A percentile compares a stretch with the other conserved stretches of the same genome.
Evolutionary conservation across 345 rosid species (phyloP).

Genomic region (Melaleuca quinquenervia): DNA sequence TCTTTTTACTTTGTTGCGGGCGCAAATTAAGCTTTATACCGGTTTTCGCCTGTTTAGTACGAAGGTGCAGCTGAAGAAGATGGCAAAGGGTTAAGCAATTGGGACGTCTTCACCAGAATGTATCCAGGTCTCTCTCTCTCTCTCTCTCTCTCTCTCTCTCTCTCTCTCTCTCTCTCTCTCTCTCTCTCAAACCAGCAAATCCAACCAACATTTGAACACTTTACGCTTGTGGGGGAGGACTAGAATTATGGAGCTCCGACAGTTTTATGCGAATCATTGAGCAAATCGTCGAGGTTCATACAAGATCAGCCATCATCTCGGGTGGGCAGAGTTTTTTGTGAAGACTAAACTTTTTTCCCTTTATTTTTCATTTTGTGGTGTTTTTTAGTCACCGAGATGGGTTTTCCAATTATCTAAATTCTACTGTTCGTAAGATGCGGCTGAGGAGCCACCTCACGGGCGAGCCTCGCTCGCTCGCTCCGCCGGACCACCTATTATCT

Average conservation of each 20-base stretch:
- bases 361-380: background rate
- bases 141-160: background rate
- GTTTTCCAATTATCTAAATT: background rate
- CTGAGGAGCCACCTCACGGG: too few relatives aligned
- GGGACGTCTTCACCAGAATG: slow-evolving; percentile 6
- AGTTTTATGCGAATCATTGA: background rate
- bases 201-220: too few relatives aligned
- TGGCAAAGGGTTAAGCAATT: slow-evolving; percentile 6
- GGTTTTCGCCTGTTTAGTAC: background rate
- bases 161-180: background rate
- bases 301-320: background rate
- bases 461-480: too few relatives aligned
- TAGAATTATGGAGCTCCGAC: background rate
- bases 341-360: background rate
- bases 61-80: slow-evolving; percentile 10
- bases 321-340: background rate
- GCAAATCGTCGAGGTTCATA: background rate
- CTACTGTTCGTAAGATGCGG: background rate
- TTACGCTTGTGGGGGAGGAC: background rate
- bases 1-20: background rate
- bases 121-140: background rate
- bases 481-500: too few relatives aligned
- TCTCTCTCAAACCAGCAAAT: background rate
- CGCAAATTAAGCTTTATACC: background rate
- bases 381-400: background rate